These are phyloP conservation scores for Phytophthora citricola DNA, from an alignment of 352 stramenopile genomes.

Conservation along the genomic window DNA sequence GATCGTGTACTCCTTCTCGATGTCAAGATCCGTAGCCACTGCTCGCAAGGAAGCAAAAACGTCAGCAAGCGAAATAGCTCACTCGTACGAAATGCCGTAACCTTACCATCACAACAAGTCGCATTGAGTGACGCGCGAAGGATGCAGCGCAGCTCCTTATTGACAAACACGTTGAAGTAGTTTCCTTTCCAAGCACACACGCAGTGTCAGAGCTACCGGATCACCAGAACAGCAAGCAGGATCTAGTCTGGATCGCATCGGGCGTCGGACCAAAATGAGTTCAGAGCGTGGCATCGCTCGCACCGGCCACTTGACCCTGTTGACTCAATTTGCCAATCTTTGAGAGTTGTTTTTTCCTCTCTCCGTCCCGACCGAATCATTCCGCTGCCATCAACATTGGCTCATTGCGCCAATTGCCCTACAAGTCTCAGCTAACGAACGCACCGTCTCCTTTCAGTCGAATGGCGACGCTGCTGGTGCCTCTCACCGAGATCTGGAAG, in stretches of 20 bases:
- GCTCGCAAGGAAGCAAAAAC: conserved; percentile 9
- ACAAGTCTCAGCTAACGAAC: conserved; percentile 16
- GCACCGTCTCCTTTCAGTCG: conserved; percentile 85
- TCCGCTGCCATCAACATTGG: conserved; percentile 12
- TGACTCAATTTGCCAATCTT: conserved; percentile 3
- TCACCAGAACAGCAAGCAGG: conserved; percentile 23
- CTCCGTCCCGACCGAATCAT: conserved; percentile 20
- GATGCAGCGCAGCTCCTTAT: conserved; percentile 75
- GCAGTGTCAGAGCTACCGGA: conserved; percentile 5
- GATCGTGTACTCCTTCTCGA: conserved; percentile 62
- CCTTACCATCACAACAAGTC: conserved; percentile 81
- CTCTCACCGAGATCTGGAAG: conserved; percentile 68
- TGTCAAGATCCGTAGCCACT: conserved; percentile 73
- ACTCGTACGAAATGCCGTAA: background rate
- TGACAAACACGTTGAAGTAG: conserved; percentile 91
- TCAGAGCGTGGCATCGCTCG: conserved; percentile 43
- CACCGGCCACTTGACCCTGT: conserved; percentile 30
- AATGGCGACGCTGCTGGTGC: conserved; percentile 71
- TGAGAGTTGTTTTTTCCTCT: conserved; percentile 3
- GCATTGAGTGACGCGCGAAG: conserved; percentile 77
- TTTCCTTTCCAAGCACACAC: conserved; percentile 57
- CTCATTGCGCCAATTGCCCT: background rate
- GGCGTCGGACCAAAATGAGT: conserved; percentile 48
- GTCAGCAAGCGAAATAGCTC: background rate
- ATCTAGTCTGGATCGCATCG: conserved; percentile 17